Conservation (phyloP, 2,329 filamentous ascomycete genomes). For the Gaeumannomyces sp. region DNA sequence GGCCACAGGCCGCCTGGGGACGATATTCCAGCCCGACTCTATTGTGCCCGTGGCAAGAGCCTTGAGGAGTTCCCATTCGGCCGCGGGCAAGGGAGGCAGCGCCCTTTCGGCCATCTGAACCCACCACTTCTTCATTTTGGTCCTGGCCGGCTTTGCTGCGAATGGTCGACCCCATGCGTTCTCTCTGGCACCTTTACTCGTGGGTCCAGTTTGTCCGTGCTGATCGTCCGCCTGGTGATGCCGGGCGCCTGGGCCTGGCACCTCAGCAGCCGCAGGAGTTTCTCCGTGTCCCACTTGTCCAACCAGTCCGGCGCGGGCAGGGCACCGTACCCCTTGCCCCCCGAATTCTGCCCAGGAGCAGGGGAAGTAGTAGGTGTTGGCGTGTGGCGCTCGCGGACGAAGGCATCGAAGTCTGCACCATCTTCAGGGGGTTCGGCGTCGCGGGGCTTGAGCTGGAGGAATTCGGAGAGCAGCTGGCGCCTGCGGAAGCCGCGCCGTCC, state of each 20-base stretch:
- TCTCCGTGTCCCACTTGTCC: conserved; percentile 42
- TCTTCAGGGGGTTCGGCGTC: conserved; percentile 29
- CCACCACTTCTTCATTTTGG: conserved; percentile 44
- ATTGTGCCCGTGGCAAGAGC: conserved; percentile 37
- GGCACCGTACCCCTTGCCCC: not conserved
- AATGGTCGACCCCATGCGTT: conserved; percentile 46
- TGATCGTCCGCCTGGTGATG: not conserved
- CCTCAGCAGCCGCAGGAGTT: conserved; percentile 33
- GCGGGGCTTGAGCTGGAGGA: conserved; percentile 22
- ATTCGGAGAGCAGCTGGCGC: conserved; percentile 37
- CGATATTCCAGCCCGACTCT: conserved; percentile 30
- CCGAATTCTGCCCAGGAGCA: not conserved
- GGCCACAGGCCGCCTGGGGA: conserved; percentile 29
- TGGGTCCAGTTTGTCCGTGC: conserved; percentile 27
- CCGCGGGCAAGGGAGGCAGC: conserved; percentile 45
- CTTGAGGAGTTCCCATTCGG: conserved; percentile 52
- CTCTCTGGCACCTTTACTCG: conserved; percentile 28
- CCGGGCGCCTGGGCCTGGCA: conserved; percentile 29
- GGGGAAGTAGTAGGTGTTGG: not conserved
- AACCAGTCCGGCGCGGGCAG: conserved; percentile 32
- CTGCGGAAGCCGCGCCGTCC: conserved; percentile 47
- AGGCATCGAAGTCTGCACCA: conserved; percentile 32
- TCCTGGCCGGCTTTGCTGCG: conserved; percentile 30
- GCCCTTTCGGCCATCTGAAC: conserved; percentile 35
- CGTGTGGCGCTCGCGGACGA: conserved; percentile 8